Percentiles rank a stretch among this genome's conserved stretches.
Conservation (phyloP, 176 grass and related monocot genomes). For the maize (Zea mays) region Zm-B73-REFERENCE-NAM-5.0 NC_050102.1:179492501-179493000, state of each 20-base stretch:
- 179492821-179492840: not conserved
- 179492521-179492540: constrained; percentile 91
- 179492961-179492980: not conserved
- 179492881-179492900: not conserved
- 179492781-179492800: constrained; percentile 28
- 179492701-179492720: constrained; percentile 76
- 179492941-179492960: constrained; percentile 20
- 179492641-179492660: constrained; percentile 74
- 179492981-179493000: constrained; percentile 22
- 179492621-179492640: constrained; percentile 84
- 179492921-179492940: constrained; percentile 10
- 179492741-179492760: constrained; percentile 36
- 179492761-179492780: constrained; percentile 34
- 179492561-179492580: constrained; percentile 56
- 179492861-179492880: no score
- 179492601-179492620: constrained; percentile 74
- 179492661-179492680: constrained; percentile 73
- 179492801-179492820: not conserved
- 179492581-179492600: constrained; percentile 64
- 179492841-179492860: no score
- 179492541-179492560: constrained; percentile 82
- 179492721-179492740: constrained; percentile 27
- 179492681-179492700: constrained; percentile 67
- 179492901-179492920: not conserved
- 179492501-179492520: constrained; percentile 80